A percentile compares a stretch with the other conserved stretches of the same genome.
Conservation (phyloP, 208 protist genomes). For the Acanthamoeba culbertsoni region DNA sequence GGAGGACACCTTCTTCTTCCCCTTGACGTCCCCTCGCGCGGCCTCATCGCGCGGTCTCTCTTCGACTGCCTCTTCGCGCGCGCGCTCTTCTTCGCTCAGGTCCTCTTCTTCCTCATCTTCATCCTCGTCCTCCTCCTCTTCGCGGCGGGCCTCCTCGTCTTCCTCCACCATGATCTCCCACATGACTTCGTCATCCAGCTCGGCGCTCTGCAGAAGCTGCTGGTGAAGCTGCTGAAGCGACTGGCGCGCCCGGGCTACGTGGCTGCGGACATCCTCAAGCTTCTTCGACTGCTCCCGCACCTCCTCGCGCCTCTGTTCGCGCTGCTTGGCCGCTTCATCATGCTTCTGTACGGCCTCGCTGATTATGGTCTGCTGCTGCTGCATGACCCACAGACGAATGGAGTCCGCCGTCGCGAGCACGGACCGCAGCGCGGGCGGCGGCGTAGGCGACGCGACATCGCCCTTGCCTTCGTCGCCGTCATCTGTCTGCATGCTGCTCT, state of each 20-base stretch:
- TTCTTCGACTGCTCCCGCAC: too few relatives aligned
- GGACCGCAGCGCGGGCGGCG: background rate
- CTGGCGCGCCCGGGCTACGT: background rate
- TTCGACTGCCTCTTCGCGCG: background rate
- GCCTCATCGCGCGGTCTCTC: background rate
- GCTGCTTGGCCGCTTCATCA: background rate
- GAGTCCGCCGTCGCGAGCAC: background rate
- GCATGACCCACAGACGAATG: conserved; percentile 28
- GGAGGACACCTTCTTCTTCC: background rate
- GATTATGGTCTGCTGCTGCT: conserved; percentile 24
- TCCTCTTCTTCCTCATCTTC: background rate
- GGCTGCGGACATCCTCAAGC: background rate
- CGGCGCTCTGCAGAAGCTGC: background rate
- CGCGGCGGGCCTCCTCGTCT: background rate
- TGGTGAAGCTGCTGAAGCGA: background rate
- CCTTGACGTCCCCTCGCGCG: background rate
- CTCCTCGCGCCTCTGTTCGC: background rate
- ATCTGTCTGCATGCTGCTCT: background rate
- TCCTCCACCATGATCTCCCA: conserved; percentile 39
- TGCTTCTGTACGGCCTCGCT: conserved; percentile 4
- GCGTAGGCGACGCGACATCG: background rate
- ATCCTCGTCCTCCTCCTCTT: background rate
- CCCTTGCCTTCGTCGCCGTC: background rate
- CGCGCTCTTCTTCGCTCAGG: too few relatives aligned
- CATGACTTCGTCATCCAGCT: conserved; percentile 18